Conservation (phyloP, 495 filamentous ascomycete species). For the Coniosporium apollinis region DNA sequence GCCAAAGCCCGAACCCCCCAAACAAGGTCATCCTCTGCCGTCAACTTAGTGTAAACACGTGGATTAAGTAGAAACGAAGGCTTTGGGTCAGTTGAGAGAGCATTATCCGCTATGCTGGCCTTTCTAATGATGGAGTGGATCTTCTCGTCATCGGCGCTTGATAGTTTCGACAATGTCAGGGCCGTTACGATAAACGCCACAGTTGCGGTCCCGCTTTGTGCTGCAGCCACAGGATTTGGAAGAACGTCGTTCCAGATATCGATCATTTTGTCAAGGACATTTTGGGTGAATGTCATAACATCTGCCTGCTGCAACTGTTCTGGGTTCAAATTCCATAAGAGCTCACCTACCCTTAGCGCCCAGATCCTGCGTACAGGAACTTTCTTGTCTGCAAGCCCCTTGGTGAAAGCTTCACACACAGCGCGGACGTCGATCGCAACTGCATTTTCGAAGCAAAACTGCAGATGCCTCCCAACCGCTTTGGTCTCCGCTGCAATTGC, state of each 20-base stretch:
- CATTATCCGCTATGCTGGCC: constrained; percentile 39
- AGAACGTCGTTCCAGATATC: constrained; percentile 59
- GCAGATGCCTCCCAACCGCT: constrained; percentile 45
- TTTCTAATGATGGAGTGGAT: constrained; percentile 37
- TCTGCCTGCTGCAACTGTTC: constrained; percentile 29
- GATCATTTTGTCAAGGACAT: constrained; percentile 47
- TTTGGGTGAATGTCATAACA: constrained; percentile 31
- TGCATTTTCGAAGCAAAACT: constrained; percentile 38
- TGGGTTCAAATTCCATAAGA: constrained; percentile 41
- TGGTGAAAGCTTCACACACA: constrained; percentile 51
- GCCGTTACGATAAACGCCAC: constrained; percentile 59
- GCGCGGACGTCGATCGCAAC: constrained; percentile 38
- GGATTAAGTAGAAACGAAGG: constrained; percentile 73
- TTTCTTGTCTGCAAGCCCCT: constrained; percentile 74
- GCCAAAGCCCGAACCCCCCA: constrained; percentile 62
- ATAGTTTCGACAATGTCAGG: constrained; percentile 32
- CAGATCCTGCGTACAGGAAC: constrained; percentile 62
- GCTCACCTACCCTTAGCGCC: constrained; percentile 55
- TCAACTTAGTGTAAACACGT: constrained; percentile 64
- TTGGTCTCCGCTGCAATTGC: constrained; percentile 59
- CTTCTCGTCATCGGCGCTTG: constrained; percentile 26
- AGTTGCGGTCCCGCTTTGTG: constrained; percentile 59
- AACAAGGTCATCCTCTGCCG: constrained; percentile 48
- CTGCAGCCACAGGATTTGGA: constrained; percentile 55
- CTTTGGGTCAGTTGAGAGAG: constrained; percentile 50